These are phyloP conservation scores for Coemansia sp. DNA, from an alignment of 192 early-diverging fungal species.

Conservation along the genomic window DNA sequence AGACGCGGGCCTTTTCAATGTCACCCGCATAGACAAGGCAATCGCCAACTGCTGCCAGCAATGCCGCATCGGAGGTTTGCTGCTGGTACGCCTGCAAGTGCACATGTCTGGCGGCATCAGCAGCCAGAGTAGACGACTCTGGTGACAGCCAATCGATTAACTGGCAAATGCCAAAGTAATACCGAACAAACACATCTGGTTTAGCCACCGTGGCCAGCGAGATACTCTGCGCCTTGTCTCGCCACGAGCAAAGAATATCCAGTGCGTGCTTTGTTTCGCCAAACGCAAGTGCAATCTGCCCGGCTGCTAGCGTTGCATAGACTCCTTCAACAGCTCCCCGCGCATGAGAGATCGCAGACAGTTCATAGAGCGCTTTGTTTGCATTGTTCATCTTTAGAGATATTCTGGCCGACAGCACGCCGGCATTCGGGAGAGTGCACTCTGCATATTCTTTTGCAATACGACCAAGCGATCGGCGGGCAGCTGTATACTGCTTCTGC, in stretches of 20 bases:
- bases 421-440: conserved; percentile 11
- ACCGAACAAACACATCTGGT: conserved; percentile 25
- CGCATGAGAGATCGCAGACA: conserved; percentile 19
- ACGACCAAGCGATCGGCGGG: conserved; percentile 27
- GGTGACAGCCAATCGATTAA: conserved; percentile 23
- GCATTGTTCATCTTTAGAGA: conserved; percentile 22
- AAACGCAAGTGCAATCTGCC: conserved; percentile 32
- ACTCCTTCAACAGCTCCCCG: conserved; percentile 14
- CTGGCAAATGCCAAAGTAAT: conserved; percentile 42
- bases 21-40: conserved; percentile 38
- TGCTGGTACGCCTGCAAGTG: conserved; percentile 6
- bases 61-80: not conserved
- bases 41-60: conserved; percentile 34
- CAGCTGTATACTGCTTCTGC: conserved; percentile 28
- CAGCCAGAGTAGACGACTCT: not conserved
- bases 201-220: conserved; percentile 6
- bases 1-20: conserved; percentile 9
- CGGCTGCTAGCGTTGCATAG: conserved; percentile 25
- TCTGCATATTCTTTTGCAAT: conserved; percentile 18
- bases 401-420: conserved; percentile 25
- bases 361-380: conserved; percentile 31
- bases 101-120: conserved; percentile 26
- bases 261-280: conserved; percentile 23
- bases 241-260: conserved; percentile 27
- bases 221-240: conserved; percentile 21